These are phyloP conservation scores for Dissophora ornata DNA, from an alignment of 192 early-diverging fungal species.

Conservation along the genomic window DNA sequence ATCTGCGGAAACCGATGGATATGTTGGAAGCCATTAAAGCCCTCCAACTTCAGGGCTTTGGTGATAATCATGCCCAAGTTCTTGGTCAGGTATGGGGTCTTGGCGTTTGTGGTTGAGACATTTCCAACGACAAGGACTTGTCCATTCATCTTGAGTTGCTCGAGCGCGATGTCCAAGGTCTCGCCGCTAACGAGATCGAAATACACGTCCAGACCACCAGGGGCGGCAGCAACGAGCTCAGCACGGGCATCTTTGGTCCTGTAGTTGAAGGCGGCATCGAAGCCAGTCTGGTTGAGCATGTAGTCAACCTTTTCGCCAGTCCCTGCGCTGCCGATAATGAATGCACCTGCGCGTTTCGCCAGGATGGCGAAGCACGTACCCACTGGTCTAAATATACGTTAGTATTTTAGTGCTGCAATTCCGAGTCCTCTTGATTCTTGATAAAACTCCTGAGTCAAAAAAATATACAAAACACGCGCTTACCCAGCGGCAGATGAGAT, in stretches of 20 bases:
- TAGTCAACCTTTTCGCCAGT: conserved; percentile 84
- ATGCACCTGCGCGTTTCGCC: conserved; percentile 78
- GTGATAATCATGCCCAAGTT: conserved; percentile 10
- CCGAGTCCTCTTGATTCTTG: too few relatives aligned
- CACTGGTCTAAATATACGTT: conserved; percentile 80
- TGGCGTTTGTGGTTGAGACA: not conserved
- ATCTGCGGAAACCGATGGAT: conserved; percentile 7
- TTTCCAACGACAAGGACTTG: conserved; percentile 20
- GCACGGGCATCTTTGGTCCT: conserved; percentile 60
- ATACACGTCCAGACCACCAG: conserved; percentile 78
- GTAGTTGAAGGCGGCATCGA: conserved; percentile 94
- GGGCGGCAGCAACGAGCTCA: not conserved
- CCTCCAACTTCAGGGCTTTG: conserved; percentile 17
- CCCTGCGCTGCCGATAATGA: conserved; percentile 88
- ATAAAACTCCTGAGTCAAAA: too few relatives aligned
- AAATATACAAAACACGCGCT: too few relatives aligned
- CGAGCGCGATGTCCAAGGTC: conserved; percentile 35
- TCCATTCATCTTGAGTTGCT: conserved; percentile 28
- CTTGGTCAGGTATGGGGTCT: not conserved
- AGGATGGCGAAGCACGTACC: conserved; percentile 79
- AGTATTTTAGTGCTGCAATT: too few relatives aligned
- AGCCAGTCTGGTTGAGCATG: conserved; percentile 72
- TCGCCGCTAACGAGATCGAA: conserved; percentile 81
- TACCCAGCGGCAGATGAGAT: conserved; percentile 35
- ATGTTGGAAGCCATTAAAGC: conserved; percentile 9